Evolutionary conservation across 2,329 filamentous ascomycete genomes (phyloP).

Genomic region (Talaromyces sp.): DNA sequence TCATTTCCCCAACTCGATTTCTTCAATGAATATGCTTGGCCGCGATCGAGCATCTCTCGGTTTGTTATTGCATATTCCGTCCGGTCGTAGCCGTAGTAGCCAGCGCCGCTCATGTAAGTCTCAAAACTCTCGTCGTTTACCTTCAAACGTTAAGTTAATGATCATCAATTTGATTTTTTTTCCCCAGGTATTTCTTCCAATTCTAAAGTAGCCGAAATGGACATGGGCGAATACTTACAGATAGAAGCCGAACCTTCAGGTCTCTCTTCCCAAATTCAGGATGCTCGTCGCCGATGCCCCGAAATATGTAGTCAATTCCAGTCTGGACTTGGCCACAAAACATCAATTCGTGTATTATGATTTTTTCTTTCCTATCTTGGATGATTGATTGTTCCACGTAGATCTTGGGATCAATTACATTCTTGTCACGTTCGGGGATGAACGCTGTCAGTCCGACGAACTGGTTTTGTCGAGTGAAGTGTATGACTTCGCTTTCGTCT

Average conservation of each 20-base stretch:
- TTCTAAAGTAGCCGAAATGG: not conserved
- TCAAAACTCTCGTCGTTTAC: not conserved
- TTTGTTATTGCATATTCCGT: not conserved
- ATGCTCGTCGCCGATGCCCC: constrained; percentile 24
- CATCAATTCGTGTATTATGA: constrained; percentile 22
- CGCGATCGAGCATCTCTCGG: not conserved
- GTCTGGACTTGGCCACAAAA: constrained; percentile 21
- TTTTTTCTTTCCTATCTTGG: constrained; percentile 10
- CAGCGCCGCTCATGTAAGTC: constrained; percentile 16
- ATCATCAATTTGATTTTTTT: not conserved
- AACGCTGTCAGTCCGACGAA: constrained; percentile 11
- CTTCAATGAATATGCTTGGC: not conserved
- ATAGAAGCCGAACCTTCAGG: constrained; percentile 21
- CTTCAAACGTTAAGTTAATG: not conserved
- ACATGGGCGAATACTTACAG: constrained; percentile 19
- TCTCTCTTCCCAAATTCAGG: constrained; percentile 21
- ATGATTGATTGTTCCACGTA: constrained; percentile 24
- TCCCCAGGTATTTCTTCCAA: too few species aligned
- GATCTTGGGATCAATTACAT: constrained; percentile 19
- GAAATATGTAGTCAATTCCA: constrained; percentile 23
- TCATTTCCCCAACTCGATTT: not conserved
- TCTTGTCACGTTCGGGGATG: constrained; percentile 12
- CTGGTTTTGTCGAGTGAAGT: not conserved
- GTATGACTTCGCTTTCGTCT: constrained; percentile 15
- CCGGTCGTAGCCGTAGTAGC: constrained; percentile 24